Percentiles rank a stretch among this genome's conserved stretches.
Conservation (phyloP, 2,329 filamentous ascomycete species). For the Hypomyces rosellus region DNA sequence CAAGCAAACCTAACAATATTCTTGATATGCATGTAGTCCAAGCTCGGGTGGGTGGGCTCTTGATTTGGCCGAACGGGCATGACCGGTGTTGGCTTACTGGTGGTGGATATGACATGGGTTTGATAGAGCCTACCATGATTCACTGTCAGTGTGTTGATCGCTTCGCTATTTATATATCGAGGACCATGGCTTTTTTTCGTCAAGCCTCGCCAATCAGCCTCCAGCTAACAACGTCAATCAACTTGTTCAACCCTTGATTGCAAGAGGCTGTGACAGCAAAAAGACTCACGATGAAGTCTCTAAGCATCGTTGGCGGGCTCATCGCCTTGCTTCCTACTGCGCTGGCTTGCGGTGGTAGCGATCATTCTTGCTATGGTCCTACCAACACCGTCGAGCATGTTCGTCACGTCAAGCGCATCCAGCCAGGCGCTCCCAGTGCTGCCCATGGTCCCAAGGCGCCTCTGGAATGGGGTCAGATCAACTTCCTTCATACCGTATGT, state of each 20-base stretch:
- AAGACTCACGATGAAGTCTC: slow-evolving; percentile 8
- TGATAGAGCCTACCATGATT: too few relatives aligned
- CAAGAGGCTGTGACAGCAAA: too few relatives aligned
- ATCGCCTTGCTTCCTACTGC: slow-evolving; percentile 13
- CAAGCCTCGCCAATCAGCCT: neutral
- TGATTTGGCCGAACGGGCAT: too few relatives aligned
- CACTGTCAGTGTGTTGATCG: too few relatives aligned
- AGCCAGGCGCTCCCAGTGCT: slow-evolving; percentile 38
- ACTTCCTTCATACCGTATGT: slow-evolving; percentile 50
- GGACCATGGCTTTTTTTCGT: neutral
- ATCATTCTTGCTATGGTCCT: slow-evolving; percentile 33
- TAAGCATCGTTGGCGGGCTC: slow-evolving; percentile 11
- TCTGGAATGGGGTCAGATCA: slow-evolving; percentile 58
- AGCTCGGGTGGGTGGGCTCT: too few relatives aligned
- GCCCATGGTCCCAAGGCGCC: slow-evolving; percentile 35
- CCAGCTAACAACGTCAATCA: neutral
- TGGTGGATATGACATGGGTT: too few relatives aligned
- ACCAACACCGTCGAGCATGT: slow-evolving; percentile 37
- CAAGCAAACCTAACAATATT: too few relatives aligned
- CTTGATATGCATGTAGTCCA: too few relatives aligned
- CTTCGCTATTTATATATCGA: neutral
- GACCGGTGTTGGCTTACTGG: too few relatives aligned
- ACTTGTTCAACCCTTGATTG: too few relatives aligned
- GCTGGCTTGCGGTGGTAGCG: slow-evolving; percentile 30
- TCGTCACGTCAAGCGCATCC: slow-evolving; percentile 43